Base-by-base conservation (phyloP, 495 filamentous ascomycete genomes). In the Umbilicaria muhlenbergii region DNA sequence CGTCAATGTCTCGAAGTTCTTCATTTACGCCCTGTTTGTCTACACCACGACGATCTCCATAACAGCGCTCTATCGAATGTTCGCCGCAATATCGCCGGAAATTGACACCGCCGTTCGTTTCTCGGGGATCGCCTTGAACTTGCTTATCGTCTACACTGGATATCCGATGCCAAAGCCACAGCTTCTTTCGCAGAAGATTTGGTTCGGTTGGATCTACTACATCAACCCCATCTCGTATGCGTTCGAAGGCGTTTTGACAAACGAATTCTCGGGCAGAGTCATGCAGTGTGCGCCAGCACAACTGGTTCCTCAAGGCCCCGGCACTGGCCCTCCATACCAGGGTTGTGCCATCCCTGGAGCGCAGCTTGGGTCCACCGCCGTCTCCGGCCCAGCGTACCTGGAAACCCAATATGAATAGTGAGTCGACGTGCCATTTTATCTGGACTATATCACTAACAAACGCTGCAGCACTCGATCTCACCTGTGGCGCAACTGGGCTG, bases 401-500 rank as follows among this genome's bases (percentile, higher is more conserved):
- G 50, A 57, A 11, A 52, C 56, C 1, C 63, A 65, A 6, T 77
- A 74, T 49, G 61, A 70, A 28, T 88, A 86, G 31, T 28, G 24
- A 28, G 24, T 28, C 8, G 1, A 1, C 24, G 6, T 10, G 8
- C 24, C 24, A 28, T 28, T 28, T 10, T 28, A 6, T 28, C 24
- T 1, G 0, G 5, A 28, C 8, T 43, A 17, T 43, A 19, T 18
- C 10, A 0, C 32, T 43, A 11, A 43, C 18, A 12, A 1, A 28
- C 8, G 24, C 6, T 36, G 13, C 32, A 43, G 41, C 53, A 71
- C 64, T 4, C 72, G 76, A 1, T 51, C 57, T 12, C 70, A 91
- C 51, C 57, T 87, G 14, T 91, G 84, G 84, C 77, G 82, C 14
- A 87, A 91, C 55, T 85, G 82, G 53, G 83, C 79, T 39, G 78